phyloP scores from a whole-genome alignment of 2,329 filamentous ascomycete genomes.

The Aspergillus aculeatinus region DNA sequence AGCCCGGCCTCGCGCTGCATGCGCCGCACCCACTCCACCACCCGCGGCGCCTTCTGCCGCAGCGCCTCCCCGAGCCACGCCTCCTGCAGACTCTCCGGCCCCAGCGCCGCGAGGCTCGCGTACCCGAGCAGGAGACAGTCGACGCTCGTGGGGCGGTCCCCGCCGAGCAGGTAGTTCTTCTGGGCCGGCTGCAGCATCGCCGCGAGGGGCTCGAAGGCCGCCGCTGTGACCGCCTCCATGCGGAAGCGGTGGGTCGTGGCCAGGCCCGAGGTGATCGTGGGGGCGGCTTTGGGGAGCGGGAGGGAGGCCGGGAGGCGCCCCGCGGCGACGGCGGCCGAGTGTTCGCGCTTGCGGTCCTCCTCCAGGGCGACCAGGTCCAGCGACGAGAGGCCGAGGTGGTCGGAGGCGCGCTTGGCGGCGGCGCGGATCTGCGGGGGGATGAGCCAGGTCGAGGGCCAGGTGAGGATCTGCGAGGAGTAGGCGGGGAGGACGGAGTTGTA shows the following conservation, averaged over 20 bases:
- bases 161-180: constrained; percentile 57
- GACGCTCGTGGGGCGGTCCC: constrained; percentile 57
- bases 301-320: constrained; percentile 51
- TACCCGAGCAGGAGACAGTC: constrained; percentile 84
- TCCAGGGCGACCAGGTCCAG: constrained; percentile 60
- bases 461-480: constrained; percentile 69
- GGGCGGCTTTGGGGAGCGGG: constrained; percentile 54
- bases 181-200: constrained; percentile 49
- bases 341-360: constrained; percentile 40
- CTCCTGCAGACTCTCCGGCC: constrained; percentile 57
- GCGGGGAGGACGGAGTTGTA: constrained; percentile 71
- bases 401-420: constrained; percentile 67
- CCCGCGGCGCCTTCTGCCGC: constrained; percentile 47
- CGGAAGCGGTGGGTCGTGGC: constrained; percentile 74
- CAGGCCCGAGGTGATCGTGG: constrained; percentile 58
- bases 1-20: constrained; percentile 19
- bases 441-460: constrained; percentile 86
- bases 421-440: constrained; percentile 72
- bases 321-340: constrained; percentile 39
- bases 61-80: constrained; percentile 62
- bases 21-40: constrained; percentile 39
- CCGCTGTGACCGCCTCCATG: constrained; percentile 68
- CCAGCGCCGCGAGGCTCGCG: constrained; percentile 66
- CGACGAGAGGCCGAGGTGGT: constrained; percentile 66
- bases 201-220: constrained; percentile 70